Percentiles rank a stretch among this genome's conserved stretches.
These are phyloP conservation scores for Pisolithus tinctorius DNA, from an alignment of 768 basidiomycete species.

Conservation along the genomic window DNA sequence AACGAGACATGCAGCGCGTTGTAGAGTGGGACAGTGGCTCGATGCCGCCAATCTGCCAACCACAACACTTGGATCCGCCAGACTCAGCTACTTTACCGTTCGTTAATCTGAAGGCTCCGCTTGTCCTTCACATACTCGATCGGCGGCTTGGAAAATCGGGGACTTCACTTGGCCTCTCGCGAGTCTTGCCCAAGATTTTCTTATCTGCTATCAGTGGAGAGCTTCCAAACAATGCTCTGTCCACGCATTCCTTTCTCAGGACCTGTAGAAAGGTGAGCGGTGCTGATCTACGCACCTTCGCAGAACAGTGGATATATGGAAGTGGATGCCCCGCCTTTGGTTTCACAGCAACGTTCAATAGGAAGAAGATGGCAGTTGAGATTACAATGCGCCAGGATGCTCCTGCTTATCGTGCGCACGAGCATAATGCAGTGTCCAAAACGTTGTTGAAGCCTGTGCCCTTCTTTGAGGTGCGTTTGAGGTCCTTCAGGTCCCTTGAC, in stretches of 20 bases:
- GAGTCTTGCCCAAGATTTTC: slow-evolving; percentile 93
- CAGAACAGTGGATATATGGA: slow-evolving; percentile 99
- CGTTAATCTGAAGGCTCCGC: slow-evolving; percentile 89
- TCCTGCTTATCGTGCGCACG: slow-evolving; percentile 61
- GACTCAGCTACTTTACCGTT: slow-evolving; percentile 76
- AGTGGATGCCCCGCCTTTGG: slow-evolving; percentile 91
- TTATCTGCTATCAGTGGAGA: slow-evolving; percentile 91
- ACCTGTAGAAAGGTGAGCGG: slow-evolving; percentile 92
- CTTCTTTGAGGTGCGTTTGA: slow-evolving; percentile 71
- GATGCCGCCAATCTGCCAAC: slow-evolving; percentile 92
- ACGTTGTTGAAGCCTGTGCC: slow-evolving; percentile 74
- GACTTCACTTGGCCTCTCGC: slow-evolving; percentile 88
- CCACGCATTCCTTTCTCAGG: slow-evolving; percentile 85
- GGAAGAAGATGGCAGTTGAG: slow-evolving; percentile 98
- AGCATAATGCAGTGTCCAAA: slow-evolving; percentile 63
- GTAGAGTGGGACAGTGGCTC: slow-evolving; percentile 80
- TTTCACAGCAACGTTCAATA: slow-evolving; percentile 87
- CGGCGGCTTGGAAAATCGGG: slow-evolving; percentile 91
- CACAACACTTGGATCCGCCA: slow-evolving; percentile 77
- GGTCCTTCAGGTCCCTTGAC: not conserved
- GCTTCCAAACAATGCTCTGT: slow-evolving; percentile 74
- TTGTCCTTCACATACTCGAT: slow-evolving; percentile 96
- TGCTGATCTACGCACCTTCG: slow-evolving; percentile 82
- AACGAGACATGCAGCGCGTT: slow-evolving; percentile 94
- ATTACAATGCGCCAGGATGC: slow-evolving; percentile 88